Base-by-base conservation (phyloP, 148 eudicot species). In the Silene conica region DNA sequence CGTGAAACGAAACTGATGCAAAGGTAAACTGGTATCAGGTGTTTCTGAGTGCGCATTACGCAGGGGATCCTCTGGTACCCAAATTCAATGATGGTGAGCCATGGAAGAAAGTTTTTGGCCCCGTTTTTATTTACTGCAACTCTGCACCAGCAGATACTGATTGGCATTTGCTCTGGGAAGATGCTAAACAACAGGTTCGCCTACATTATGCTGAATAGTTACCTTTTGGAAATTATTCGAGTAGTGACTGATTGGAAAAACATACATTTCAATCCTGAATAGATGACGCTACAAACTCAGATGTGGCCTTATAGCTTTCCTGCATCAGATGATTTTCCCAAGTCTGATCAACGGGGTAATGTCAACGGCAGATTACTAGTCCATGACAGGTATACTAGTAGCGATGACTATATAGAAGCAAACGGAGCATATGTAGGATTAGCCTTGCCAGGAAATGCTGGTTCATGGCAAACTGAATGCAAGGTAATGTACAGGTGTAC, bases 61-160 rank as follows among this genome's bases (percentile, higher is more conserved):
- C 88, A 21, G 98, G 98, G 67, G 90, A 86, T 45, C 90, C 85
- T 73, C 71, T 92, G 52, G 86, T 82, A 46, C 89, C 92, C 0
- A 91, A 88, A 80, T 85, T 94, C 63, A 85, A 70, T 34, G 87
- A 87, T 67, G 92, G 89, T 0, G 97, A 94, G 82, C 66, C 83
- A 11, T 94, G 98, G 98, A 91, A 94, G 83, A 91, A 88, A 82
- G 97, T 91, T 13, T 93, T 93, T 76, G 98, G 98, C 13, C 98
- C 98, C 4, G 91, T 93, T 75, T 93, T 93, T 60, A 87, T 94
- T 11, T 94, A 94, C 82, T 85, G 91, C 19, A 91, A 94, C 78
- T 82, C 86, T 64, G 70, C 52, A 43, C 79, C 81, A 26, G 54
- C 67, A 48, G 93, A 82, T 58, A 77, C 71, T 45, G 96, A 89